Evolutionary conservation across 495 filamentous ascomycete genomes (phyloP), one percentile per base, ranked within the genome.

Genomic region (Barbatosphaeria neglecta): DNA sequence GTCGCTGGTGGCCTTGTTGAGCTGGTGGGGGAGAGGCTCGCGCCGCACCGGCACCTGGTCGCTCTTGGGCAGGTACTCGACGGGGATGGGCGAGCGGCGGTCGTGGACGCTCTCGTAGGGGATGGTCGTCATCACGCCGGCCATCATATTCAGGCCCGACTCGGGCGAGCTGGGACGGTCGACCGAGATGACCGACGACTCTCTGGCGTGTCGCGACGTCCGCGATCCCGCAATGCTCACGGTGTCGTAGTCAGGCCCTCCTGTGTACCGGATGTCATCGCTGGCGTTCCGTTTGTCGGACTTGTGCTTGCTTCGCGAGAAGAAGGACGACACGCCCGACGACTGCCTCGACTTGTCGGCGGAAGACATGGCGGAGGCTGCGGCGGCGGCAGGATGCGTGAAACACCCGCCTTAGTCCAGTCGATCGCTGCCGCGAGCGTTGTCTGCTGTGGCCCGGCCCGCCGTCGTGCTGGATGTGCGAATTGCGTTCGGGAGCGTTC

Each of bases 101-200:
- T 87, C 86, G 22, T 78, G 59, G n/a, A 83, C 68, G 48, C 69
- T 81, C 44, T 96, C 86, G 65, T 90, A 96, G 11, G 92, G 87
- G 48, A 98, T 90, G 1, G 84, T 82, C 7, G 89, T 87, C 48
- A 95, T 87, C 13, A 90, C 77, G 41, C 88, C 92, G n/a, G 90
- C 80, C 25, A 76, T 85, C 64, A 81, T 80, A 48, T 84, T 81
- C 19, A 93, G 57, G 33, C 50, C 60, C 46, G 59, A 56, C 37
- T 74, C 73, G 54, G 72, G 64, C 27, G 74, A 67, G 46, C 61
- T 58, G 6, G 78, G 77, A 39, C 75, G 64, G 48, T 90, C 86
- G 53, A 86, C 57, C 2, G 86, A 89, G 46, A 81, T 72, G 49
- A 85, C 68, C n/a, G 85, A 90, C 17, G 82, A 82, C 27, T 82